Evolutionary conservation across 768 basidiomycete species (phyloP).

Genomic region (Boletus rufocinnamomeus): DNA sequence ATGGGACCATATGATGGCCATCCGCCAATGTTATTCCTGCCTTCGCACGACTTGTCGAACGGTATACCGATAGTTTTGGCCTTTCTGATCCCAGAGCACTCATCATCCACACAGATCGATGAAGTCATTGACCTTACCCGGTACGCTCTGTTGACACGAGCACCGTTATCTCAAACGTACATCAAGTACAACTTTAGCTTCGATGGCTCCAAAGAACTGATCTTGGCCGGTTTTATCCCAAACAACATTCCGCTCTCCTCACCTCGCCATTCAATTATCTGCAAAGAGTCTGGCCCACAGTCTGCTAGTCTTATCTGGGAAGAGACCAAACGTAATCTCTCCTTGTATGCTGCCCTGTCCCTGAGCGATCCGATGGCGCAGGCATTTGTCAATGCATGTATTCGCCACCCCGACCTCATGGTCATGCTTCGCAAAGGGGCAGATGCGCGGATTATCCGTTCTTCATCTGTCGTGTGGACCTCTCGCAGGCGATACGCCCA

Average conservation of each 20-base stretch:
- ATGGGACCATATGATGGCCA: slow-evolving; percentile 37
- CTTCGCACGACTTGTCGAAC: slow-evolving; percentile 35
- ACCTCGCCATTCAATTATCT: slow-evolving; percentile 27
- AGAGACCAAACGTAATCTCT: slow-evolving; percentile 32
- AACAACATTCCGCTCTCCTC: slow-evolving; percentile 25
- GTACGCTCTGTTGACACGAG: slow-evolving; percentile 26
- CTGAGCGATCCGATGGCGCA: slow-evolving; percentile 31
- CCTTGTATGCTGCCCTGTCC: slow-evolving; percentile 30
- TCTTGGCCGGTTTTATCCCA: slow-evolving; percentile 35
- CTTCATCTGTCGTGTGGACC: slow-evolving; percentile 28
- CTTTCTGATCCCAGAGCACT: neutral
- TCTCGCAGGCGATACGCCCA: slow-evolving; percentile 30
- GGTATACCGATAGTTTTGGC: slow-evolving; percentile 14
- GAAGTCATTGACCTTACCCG: slow-evolving; percentile 34
- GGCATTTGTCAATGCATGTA: slow-evolving; percentile 34
- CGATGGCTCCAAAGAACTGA: slow-evolving; percentile 29
- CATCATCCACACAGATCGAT: slow-evolving; percentile 27
- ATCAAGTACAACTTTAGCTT: slow-evolving; percentile 27
- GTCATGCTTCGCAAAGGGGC: slow-evolving; percentile 35
- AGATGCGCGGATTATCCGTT: slow-evolving; percentile 29
- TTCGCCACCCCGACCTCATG: slow-evolving; percentile 35
- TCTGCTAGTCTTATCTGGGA: slow-evolving; percentile 22
- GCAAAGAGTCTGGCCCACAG: slow-evolving; percentile 12
- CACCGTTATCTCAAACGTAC: slow-evolving; percentile 17
- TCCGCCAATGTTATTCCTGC: slow-evolving; percentile 35